Conservation (phyloP, 139 green algal species). For the Chlamydomonas schloesseri region DNA sequence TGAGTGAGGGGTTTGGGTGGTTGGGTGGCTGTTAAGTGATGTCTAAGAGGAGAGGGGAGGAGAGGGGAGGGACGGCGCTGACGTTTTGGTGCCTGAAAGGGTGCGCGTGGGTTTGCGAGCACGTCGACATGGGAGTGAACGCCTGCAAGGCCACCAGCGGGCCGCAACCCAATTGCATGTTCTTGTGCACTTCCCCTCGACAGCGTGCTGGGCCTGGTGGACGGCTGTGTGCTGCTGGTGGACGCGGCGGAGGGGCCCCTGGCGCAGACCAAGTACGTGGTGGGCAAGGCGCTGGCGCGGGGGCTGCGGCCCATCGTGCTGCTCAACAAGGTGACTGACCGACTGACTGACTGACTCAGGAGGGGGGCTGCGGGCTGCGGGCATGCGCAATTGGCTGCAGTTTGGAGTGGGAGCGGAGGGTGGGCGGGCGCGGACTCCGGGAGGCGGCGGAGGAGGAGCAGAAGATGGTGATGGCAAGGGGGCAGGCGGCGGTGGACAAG, state of each 20-base stretch:
- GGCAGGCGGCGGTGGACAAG: too few species aligned
- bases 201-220: slow-evolving; percentile 90
- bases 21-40: too few species aligned
- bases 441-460: background rate
- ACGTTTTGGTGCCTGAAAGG: too few species aligned
- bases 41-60: too few species aligned
- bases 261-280: slow-evolving; percentile 93
- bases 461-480: too few species aligned
- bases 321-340: slow-evolving; percentile 94
- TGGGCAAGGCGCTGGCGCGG: slow-evolving; percentile 84
- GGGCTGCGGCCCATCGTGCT: slow-evolving; percentile 84
- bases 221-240: slow-evolving; percentile 91
- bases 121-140: too few species aligned
- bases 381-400: background rate
- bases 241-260: slow-evolving; percentile 88
- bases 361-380: background rate
- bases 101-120: too few species aligned
- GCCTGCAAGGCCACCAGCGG: too few species aligned
- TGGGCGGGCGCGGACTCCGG: background rate
- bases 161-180: too few species aligned
- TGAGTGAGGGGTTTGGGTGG: slow-evolving; percentile 47
- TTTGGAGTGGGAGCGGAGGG: background rate
- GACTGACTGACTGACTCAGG: too few species aligned
- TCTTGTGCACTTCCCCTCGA: too few species aligned
- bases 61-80: too few species aligned